These are phyloP conservation scores for Rhizopogon roseolus DNA, from an alignment of 768 basidiomycete genomes.

Conservation along the genomic window DNA sequence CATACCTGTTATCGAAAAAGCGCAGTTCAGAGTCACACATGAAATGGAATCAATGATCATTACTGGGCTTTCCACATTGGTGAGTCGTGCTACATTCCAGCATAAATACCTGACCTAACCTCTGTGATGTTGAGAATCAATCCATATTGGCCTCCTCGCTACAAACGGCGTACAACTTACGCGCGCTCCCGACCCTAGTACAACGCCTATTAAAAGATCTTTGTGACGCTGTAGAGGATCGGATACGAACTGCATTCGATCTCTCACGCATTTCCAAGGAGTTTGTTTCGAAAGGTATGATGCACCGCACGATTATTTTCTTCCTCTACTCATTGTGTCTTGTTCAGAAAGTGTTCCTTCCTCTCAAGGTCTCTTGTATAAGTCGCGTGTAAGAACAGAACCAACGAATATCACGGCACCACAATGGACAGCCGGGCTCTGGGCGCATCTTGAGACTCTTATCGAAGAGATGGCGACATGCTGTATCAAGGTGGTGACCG, in stretches of 20 bases:
- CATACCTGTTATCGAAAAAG: conserved; percentile 65
- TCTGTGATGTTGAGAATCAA: conserved; percentile 59
- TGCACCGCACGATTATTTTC: neutral
- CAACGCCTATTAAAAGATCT: conserved; percentile 74
- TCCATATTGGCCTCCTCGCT: conserved; percentile 87
- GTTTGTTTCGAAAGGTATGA: conserved; percentile 68
- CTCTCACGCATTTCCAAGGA: conserved; percentile 83
- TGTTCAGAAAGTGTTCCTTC: conserved; percentile 15
- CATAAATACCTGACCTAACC: neutral
- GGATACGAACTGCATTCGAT: conserved; percentile 84
- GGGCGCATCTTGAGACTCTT: conserved; percentile 75
- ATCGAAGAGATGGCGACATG: conserved; percentile 87
- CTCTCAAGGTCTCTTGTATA: conserved; percentile 54
- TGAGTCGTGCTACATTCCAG: conserved; percentile 31
- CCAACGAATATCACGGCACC: conserved; percentile 86
- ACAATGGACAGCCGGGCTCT: conserved; percentile 80
- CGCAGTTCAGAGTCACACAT: conserved; percentile 62
- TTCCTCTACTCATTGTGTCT: neutral
- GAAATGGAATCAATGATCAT: conserved; percentile 94
- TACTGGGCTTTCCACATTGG: conserved; percentile 70
- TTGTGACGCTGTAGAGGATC: conserved; percentile 75
- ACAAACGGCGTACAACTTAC: conserved; percentile 93
- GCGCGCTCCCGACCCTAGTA: conserved; percentile 79
- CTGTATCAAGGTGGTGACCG: conserved; percentile 71
- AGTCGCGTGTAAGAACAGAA: conserved; percentile 83